Evolutionary conservation across 345 rosid species (phyloP), one percentile per base, ranked within the genome.

Genomic region (Salix dunnii): DNA sequence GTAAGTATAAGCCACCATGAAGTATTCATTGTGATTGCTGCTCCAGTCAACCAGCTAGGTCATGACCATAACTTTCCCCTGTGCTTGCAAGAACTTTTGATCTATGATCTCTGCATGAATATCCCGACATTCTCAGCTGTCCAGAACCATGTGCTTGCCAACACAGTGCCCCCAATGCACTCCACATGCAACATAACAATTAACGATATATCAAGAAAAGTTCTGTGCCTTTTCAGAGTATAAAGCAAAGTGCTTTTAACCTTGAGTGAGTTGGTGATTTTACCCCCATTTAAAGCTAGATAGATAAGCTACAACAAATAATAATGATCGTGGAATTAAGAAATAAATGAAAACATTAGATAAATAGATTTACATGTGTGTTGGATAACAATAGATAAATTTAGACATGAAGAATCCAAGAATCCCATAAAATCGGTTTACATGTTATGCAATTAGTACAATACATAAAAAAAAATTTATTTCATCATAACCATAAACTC

Each of bases 61-160:
- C 89, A 93, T 93, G 31, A 91, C 99, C 82, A 82, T 76, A 23
- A 96, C 92, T 86, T 93, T 93, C 74, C 97, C 86, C 77, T 93
- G 99, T 0, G 98, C 87, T 73, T 91, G 98, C 70, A 96, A 80
- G 85, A 96, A 96, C 33, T 96, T 95, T 72, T 92, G 98, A 93
- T 78, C 99, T 98, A 95, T 7, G 99, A 93, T 85, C 98, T 89
- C 73, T 95, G 99, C 99, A 95, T 95, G 69, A 93, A 93, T 65
- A 91, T 79, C 98, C 98, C 70, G 93, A 76, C 99, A 95, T 90
- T 81, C 92, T 83, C 20, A 81, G 30, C 84, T 85, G 74, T 51
- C 97, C 98, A 0, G 98, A 98, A 35, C 99, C 99, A 63, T 72
- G 90, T 20, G 99, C 98, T 88, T 95, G 99, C 63, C 98, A 98